Percentiles rank a stretch among this genome's conserved stretches.
Conservation (phyloP, 257 asterid genomes). For the Lycium barbarum region DNA sequence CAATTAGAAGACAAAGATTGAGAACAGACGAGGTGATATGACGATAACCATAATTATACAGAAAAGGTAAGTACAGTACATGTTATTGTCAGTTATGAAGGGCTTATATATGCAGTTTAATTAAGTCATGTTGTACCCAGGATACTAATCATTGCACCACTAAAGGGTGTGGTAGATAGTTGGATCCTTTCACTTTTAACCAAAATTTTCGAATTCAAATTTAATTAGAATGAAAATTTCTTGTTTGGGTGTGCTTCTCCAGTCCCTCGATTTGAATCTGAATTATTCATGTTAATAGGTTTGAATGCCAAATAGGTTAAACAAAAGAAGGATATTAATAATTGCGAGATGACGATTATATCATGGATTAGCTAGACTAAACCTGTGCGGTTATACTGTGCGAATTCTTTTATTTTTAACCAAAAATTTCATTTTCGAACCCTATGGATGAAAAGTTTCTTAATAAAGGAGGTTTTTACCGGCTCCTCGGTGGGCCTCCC, state of each 20-base stretch:
- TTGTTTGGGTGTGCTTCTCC: not conserved
- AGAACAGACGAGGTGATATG: no score
- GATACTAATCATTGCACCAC: no score
- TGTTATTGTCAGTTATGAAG: no score
- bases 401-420: not conserved
- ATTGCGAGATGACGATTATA: not conserved
- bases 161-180: no score
- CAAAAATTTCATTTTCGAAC: not conserved
- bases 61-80: no score
- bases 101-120: no score
- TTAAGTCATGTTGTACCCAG: no score
- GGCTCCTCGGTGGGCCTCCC: not conserved
- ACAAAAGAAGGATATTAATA: not conserved
- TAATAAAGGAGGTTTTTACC: not conserved
- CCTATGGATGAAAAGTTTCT: rapidly evolving
- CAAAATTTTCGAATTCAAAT: no score
- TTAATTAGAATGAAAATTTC: no score
- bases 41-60: no score
- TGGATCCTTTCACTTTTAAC: not conserved
- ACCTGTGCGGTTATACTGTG: not conserved
- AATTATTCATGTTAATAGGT: no score
- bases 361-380: not conserved
- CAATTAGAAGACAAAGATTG: no score
- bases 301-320: not conserved
- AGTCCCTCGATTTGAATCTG: not conserved